Evolutionary conservation across 2,329 filamentous ascomycete species (phyloP).

Genomic region (Penicillium carneum): DNA sequence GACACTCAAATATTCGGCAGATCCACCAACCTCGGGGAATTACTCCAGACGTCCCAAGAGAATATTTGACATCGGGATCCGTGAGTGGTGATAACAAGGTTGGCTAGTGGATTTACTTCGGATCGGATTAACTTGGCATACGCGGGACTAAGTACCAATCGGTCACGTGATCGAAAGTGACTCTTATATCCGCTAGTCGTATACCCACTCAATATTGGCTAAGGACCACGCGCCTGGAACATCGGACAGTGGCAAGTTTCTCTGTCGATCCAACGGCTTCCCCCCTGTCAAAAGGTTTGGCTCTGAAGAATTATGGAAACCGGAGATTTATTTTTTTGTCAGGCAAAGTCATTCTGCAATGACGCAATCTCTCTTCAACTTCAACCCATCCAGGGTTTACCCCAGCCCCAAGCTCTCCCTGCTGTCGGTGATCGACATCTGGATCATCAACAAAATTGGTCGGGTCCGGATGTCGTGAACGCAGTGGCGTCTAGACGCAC

Average conservation of each 20-base stretch:
- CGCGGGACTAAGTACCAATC: neutral
- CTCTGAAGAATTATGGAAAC: neutral
- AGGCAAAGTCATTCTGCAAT: neutral
- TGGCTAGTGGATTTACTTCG: neutral
- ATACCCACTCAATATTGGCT: neutral
- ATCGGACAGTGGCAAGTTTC: neutral
- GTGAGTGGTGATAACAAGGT: constrained; percentile 5
- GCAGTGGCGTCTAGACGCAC: neutral
- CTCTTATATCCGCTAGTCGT: neutral
- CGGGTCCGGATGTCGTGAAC: neutral
- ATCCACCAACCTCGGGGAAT: neutral
- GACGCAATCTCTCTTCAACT: neutral
- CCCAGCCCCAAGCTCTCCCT: neutral
- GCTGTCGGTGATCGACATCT: neutral
- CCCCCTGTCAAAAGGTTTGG: neutral
- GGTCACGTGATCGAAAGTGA: neutral
- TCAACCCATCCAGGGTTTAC: neutral
- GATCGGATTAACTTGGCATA: neutral
- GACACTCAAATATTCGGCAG: neutral
- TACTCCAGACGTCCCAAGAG: neutral
- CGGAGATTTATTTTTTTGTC: neutral
- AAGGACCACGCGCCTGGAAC: neutral
- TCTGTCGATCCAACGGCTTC: neutral
- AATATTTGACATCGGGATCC: neutral
- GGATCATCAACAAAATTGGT: neutral